phyloP scores from a whole-genome alignment of 2,329 filamentous ascomycete genomes.

The Fonsecaea pedrosoi region DNA sequence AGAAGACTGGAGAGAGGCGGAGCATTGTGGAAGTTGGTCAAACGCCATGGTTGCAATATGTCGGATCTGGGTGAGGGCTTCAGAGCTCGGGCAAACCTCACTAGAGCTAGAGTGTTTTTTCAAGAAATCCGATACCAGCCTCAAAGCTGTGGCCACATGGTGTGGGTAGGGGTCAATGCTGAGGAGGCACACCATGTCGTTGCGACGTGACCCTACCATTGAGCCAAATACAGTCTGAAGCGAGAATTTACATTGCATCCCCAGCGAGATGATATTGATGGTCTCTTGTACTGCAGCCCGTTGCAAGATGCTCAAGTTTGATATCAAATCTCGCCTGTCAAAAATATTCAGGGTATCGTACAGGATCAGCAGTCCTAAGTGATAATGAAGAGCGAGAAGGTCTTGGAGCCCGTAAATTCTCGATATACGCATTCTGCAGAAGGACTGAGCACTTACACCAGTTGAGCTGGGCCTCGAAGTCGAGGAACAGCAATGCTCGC shows the following conservation, averaged over 20 bases:
- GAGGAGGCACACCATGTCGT: constrained; percentile 2
- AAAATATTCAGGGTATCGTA: constrained; percentile 1
- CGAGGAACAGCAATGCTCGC: not conserved
- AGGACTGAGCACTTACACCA: not conserved
- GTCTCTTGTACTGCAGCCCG: constrained; percentile 1
- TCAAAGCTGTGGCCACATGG: constrained; percentile 4
- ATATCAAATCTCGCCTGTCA: constrained; percentile 1
- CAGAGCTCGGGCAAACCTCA: not conserved
- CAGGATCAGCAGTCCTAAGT: not conserved
- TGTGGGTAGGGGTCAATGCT: constrained; percentile 9
- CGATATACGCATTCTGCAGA: not conserved
- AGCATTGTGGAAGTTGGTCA: constrained; percentile 7
- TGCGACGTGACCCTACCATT: not conserved
- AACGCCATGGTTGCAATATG: not conserved
- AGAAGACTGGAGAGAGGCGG: not conserved
- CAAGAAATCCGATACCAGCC: not conserved
- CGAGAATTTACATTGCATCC: not conserved
- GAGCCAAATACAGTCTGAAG: not conserved
- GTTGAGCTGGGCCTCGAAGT: constrained; percentile 4
- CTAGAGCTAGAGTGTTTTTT: not conserved
- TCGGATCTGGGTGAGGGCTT: not conserved
- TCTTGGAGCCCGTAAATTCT: not conserved
- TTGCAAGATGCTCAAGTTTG: not conserved
- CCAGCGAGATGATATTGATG: not conserved
- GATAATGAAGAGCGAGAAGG: constrained; percentile 9